phyloP scores from a whole-genome alignment of 176 grass and related monocot species.

The Carex pumila region DNA sequence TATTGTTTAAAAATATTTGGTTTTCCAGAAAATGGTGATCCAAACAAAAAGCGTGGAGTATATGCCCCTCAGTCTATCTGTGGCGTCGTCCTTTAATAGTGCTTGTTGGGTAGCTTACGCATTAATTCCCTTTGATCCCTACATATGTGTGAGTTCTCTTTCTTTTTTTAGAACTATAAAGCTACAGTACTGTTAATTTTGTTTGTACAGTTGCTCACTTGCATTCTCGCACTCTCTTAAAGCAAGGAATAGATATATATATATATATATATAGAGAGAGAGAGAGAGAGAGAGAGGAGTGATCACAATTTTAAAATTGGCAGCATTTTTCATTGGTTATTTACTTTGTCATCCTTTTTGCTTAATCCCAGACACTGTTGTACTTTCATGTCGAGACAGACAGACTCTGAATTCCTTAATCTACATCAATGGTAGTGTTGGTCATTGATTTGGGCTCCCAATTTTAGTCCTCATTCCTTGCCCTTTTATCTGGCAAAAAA shows the following conservation, averaged over 20 bases:
- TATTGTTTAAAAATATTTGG: background rate
- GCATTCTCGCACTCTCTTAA: too few species aligned
- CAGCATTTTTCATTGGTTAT: background rate
- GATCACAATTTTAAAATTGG: background rate
- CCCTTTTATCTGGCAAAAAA: background rate
- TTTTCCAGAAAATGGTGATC: conserved; percentile 32
- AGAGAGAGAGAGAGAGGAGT: background rate
- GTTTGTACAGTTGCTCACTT: background rate
- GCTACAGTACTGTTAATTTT: background rate
- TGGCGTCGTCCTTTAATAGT: conserved; percentile 2
- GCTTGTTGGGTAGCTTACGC: conserved; percentile 23
- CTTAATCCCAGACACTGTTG: background rate
- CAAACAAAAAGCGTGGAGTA: conserved; percentile 30
- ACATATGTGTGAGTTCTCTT: conserved; percentile 15
- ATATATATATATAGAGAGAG: too few species aligned
- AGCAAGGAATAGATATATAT: background rate
- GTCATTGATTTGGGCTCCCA: background rate
- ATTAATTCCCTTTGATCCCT: conserved; percentile 22
- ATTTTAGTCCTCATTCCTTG: background rate
- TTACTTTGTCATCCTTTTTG: too few species aligned
- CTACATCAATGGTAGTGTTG: too few species aligned
- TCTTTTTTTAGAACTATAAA: background rate
- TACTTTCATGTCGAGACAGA: background rate
- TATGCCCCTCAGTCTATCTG: conserved; percentile 18
- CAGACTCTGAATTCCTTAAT: too few species aligned